phyloP scores from a whole-genome alignment of 2,329 filamentous ascomycete species.

The Claviceps arundinis region DNA sequence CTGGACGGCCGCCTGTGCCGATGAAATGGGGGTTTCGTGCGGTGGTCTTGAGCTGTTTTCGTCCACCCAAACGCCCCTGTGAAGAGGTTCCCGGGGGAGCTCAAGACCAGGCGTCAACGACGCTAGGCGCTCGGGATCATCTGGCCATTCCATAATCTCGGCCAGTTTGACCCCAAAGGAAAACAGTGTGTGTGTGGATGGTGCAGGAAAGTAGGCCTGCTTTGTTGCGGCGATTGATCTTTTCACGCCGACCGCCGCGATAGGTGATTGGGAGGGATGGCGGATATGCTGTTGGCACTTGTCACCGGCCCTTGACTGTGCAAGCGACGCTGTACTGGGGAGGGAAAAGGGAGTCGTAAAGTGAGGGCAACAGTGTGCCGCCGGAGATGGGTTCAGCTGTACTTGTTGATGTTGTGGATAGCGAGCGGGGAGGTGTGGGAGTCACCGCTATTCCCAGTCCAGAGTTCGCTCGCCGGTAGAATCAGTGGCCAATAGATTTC shows the following conservation, averaged over 20 bases:
- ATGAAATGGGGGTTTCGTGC: slow-evolving; percentile 32
- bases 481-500: neutral
- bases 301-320: no score
- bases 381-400: no score
- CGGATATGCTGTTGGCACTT: no score
- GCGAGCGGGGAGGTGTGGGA: no score
- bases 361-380: no score
- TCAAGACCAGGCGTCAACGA: slow-evolving; percentile 29
- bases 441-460: no score
- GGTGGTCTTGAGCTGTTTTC: slow-evolving; percentile 30
- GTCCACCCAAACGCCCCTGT: slow-evolving; percentile 10
- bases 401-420: no score
- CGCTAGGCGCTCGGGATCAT: slow-evolving; percentile 18
- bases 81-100: slow-evolving; percentile 16
- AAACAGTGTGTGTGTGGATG: slow-evolving; percentile 3
- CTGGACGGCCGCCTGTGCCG: slow-evolving; percentile 21
- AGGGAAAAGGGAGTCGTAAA: no score
- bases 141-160: slow-evolving; percentile 13
- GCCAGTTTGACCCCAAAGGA: slow-evolving; percentile 4
- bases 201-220: slow-evolving; percentile 4
- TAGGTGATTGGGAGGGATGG: no score
- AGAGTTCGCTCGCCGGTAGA: no score
- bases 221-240: neutral
- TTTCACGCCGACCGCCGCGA: no score
- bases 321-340: no score